Base-by-base conservation (phyloP, 495 filamentous ascomycete species). In the Entonaema liquescens region DNA sequence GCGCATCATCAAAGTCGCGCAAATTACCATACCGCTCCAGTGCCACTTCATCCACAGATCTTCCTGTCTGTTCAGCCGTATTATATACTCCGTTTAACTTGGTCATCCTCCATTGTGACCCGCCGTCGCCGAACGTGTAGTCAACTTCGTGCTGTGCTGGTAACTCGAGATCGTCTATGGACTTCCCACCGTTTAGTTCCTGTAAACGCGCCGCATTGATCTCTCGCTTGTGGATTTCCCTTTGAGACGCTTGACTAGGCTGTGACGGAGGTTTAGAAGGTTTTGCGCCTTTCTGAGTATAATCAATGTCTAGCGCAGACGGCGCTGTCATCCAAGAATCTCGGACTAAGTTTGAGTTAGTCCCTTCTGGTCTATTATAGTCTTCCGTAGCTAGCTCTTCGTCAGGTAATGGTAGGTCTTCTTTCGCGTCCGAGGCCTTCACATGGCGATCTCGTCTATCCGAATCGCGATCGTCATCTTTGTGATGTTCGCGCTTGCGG, bases 301-400 rank as follows among this genome's bases (percentile, higher is more conserved):
- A 97, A 69, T 97, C 93, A 60, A 98, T 84, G 55, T 94, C 93
- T 17, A 94, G 77, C 0, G 88, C 88, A 5, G 91, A 91, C 0
- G 95, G 94, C 2, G 89, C 90, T 70, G 94, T 88, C 96, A 99
- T 99, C 95, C 95, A 99, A 4, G 91, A 87, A 80, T 98, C 96
- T 62, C 95, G 81, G 31, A 73, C 71, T 5, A 80, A 66, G 0
- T 55, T 73, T 28, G 76, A 74, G 33, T 52, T 58, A 21, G 72
- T 53, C 31, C 38, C 62, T 31, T 57, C 31, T 42, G 49, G 57
- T 19, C 50, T 64, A 23, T 25, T 47, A 25, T 56, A 61, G 28
- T 77, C 75, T 21, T 57, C 74, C 1, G 80, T 65, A 19, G 69
- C 75, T 64, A 68, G 71, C 54, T 87, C 82, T 26, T 83, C 82